Percentiles rank a stretch among this genome's conserved stretches.
Evolutionary conservation across 1,284 basidiomycete genomes (phyloP).

Genomic region (Cronartium quercuum): DNA sequence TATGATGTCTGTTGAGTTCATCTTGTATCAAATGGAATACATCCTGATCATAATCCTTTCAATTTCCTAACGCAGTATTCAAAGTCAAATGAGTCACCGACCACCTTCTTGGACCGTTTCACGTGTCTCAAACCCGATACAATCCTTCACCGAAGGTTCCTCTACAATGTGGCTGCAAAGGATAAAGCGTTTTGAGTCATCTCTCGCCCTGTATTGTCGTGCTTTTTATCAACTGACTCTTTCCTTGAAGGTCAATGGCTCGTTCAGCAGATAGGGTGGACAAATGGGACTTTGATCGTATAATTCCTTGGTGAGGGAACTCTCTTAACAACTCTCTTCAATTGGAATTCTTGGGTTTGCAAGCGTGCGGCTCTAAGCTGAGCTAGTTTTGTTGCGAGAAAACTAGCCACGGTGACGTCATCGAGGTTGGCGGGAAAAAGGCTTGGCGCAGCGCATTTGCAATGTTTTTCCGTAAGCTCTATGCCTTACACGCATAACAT

Average conservation of each 20-base stretch:
- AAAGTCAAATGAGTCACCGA: slow-evolving; percentile 55
- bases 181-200: slow-evolving; percentile 59
- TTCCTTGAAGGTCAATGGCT: slow-evolving; percentile 61
- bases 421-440: slow-evolving; percentile 65
- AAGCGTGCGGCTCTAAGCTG: not conserved
- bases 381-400: not conserved
- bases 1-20: slow-evolving; percentile 49
- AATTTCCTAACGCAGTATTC: slow-evolving; percentile 48
- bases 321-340: slow-evolving; percentile 56
- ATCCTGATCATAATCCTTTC: not conserved
- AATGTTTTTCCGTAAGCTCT: slow-evolving; percentile 19
- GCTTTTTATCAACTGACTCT: not conserved
- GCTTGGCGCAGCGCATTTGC: slow-evolving; percentile 57
- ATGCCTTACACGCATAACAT: not conserved
- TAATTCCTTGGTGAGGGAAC: slow-evolving; percentile 93
- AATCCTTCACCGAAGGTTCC: slow-evolving; percentile 58
- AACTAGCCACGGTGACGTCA: slow-evolving; percentile 59
- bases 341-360: not conserved
- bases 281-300: slow-evolving; percentile 76
- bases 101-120: slow-evolving; percentile 54
- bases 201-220: not conserved
- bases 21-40: not conserved
- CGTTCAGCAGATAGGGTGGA: slow-evolving; percentile 65
- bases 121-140: slow-evolving; percentile 58
- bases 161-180: slow-evolving; percentile 54